Evolutionary conservation across 2,329 filamentous ascomycete genomes (phyloP), one percentile per base, ranked within the genome.

Genomic region (Ilyonectria robusta): DNA sequence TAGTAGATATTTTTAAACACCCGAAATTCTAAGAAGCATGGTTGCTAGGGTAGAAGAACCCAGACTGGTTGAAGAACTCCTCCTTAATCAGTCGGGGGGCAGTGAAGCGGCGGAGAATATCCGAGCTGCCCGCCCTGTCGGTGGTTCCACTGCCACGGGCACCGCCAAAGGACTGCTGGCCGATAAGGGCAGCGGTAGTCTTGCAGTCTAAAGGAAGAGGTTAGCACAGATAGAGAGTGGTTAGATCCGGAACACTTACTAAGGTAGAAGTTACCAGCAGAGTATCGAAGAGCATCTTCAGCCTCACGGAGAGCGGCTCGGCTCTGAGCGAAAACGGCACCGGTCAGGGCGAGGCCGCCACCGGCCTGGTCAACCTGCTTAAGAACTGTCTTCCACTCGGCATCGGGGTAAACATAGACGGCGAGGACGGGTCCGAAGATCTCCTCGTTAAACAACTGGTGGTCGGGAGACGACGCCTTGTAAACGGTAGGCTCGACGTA

Each of bases 401-500:
- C 81, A 77, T 97, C 94, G 65, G 93, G 89, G 84, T 96, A 97
- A 66, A 95, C 88, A 79, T 97, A 89, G 10, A 92, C 82, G 21
- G 89, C 88, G 13, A 96, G 84, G 56, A 97, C 82, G 15, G 94
- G 94, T 1, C 94, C 94, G 77, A 97, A 97, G 62, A 97, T 89
- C 81, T 97, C 94, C 58, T 89, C 91, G 54, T 86, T 89, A 51
- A 97, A 86, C 68, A 95, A 89, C 57, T 87, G 87, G 83, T 97
- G 94, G 67, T 88, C 83, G 0, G 93, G 91, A 81, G 93, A 92
- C 33, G 85, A 89, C 51, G 93, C 92, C 67, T 86, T 81, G 86
- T 95, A 97, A 74, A 97, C 87, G 59, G 94, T 97, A 1, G 94
- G 94, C 79, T 93, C 87, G 76, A 97, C 89, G 82, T 89, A 97